phyloP scores from a whole-genome alignment of 2,329 filamentous ascomycete species.

The Thelonectria discophora region DNA sequence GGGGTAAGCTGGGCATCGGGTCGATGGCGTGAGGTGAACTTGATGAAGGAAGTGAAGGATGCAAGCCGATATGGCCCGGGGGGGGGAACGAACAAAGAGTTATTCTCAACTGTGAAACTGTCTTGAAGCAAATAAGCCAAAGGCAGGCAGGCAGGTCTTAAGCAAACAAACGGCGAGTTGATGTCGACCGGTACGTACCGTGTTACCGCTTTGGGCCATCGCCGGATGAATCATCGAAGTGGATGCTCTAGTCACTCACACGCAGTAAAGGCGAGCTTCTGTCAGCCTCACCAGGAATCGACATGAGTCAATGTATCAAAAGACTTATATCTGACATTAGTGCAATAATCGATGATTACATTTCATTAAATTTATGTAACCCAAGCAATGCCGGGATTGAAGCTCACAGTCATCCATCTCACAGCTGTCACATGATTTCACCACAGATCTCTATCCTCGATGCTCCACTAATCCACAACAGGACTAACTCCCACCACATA shows the following conservation, averaged over 20 bases:
- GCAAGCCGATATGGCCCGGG: background rate
- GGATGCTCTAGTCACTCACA: slow-evolving; percentile 33
- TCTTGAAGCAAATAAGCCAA: background rate
- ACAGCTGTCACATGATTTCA: too few species aligned
- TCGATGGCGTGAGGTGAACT: background rate
- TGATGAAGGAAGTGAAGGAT: background rate
- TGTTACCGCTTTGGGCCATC: slow-evolving; percentile 36
- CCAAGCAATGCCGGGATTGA: too few species aligned
- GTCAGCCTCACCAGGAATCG: background rate
- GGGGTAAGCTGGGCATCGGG: slow-evolving; percentile 65
- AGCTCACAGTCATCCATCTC: too few species aligned
- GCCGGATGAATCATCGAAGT: slow-evolving; percentile 54
- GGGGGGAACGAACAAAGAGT: background rate
- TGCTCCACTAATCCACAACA: background rate
- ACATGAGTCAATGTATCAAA: too few species aligned
- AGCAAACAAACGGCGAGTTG: background rate
- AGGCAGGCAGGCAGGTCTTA: background rate
- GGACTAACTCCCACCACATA: slow-evolving; percentile 23
- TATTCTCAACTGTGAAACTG: too few species aligned
- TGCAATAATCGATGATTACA: too few species aligned
- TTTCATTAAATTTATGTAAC: too few species aligned
- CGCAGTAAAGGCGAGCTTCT: slow-evolving; percentile 13
- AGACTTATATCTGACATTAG: too few species aligned
- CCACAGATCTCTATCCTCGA: background rate
- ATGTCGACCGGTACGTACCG: background rate